Percentiles rank a stretch among this genome's conserved stretches.
Evolutionary conservation across 1,284 basidiomycete genomes (phyloP).

Genomic region (Cutaneotrichosporon arboriforme): DNA sequence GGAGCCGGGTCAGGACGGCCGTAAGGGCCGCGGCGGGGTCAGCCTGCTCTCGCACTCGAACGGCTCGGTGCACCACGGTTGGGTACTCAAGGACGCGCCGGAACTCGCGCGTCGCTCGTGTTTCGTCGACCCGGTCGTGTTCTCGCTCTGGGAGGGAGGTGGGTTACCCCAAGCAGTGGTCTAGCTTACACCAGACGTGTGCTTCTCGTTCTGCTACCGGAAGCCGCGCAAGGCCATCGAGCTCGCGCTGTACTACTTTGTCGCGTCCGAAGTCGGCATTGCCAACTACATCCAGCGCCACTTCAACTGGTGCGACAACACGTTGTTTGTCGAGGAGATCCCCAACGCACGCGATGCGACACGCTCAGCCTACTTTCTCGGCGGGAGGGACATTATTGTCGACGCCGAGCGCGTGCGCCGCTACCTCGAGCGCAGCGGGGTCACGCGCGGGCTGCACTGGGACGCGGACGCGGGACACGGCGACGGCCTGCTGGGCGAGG

Average conservation of each 20-base stretch:
- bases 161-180: conserved; percentile 22
- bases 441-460: conserved; percentile 63
- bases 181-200: conserved; percentile 58
- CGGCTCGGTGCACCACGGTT: conserved; percentile 44
- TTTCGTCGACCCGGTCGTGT: conserved; percentile 74
- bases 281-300: conserved; percentile 71
- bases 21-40: conserved; percentile 53
- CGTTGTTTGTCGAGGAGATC: conserved; percentile 81
- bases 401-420: conserved; percentile 67
- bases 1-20: conserved; percentile 19
- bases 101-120: conserved; percentile 66
- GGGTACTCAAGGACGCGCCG: conserved; percentile 68
- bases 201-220: conserved; percentile 79
- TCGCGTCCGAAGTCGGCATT: conserved; percentile 75
- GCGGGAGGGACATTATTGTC: conserved; percentile 72
- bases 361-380: conserved; percentile 61
- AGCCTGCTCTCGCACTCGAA: conserved; percentile 83
- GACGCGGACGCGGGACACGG: conserved; percentile 67
- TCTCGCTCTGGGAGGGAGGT: conserved; percentile 87
- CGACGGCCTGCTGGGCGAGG: conserved; percentile 59
- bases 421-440: conserved; percentile 63
- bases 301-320: conserved; percentile 71
- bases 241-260: conserved; percentile 75
- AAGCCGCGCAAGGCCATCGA: conserved; percentile 62
- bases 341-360: conserved; percentile 60